phyloP scores from a whole-genome alignment of 495 filamentous ascomycete genomes.

The Elasticomyces elasticus region DNA sequence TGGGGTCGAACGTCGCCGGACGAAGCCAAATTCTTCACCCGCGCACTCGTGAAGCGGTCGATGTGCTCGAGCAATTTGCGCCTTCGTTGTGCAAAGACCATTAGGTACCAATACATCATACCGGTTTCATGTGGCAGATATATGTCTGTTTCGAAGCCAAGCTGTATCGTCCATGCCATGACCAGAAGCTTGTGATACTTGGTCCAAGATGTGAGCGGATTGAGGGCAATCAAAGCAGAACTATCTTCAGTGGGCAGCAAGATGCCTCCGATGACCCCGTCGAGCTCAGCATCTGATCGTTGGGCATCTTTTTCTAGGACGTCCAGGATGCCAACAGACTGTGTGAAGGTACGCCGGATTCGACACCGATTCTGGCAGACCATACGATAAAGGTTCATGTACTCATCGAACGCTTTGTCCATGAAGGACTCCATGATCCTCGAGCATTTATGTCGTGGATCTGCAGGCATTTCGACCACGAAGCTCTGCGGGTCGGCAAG shows the following conservation, averaged over 20 bases:
- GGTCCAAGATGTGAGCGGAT: conserved; percentile 77
- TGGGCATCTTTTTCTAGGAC: conserved; percentile 62
- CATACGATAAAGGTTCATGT: conserved; percentile 69
- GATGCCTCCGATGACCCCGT: neutral
- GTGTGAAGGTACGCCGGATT: conserved; percentile 70
- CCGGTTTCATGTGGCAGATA: conserved; percentile 80
- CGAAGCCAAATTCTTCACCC: neutral
- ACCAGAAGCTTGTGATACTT: conserved; percentile 80
- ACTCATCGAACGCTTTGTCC: conserved; percentile 59
- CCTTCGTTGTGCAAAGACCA: neutral
- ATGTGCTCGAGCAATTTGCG: neutral
- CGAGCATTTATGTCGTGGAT: conserved; percentile 67
- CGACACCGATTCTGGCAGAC: conserved; percentile 86
- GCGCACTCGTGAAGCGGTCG: neutral
- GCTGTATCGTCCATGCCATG: conserved; percentile 79
- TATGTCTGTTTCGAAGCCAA: conserved; percentile 90
- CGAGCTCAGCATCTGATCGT: conserved; percentile 9
- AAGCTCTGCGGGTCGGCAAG: conserved; percentile 65
- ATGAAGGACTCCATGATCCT: conserved; percentile 72
- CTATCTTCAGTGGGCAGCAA: neutral
- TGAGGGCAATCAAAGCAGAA: conserved; percentile 44
- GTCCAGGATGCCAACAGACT: conserved; percentile 75
- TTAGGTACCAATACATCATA: conserved; percentile 76
- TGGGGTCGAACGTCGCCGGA: neutral
- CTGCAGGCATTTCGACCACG: conserved; percentile 58